Conservation (phyloP, 139 green algal species). For the Micractinium conductrix region DNA sequence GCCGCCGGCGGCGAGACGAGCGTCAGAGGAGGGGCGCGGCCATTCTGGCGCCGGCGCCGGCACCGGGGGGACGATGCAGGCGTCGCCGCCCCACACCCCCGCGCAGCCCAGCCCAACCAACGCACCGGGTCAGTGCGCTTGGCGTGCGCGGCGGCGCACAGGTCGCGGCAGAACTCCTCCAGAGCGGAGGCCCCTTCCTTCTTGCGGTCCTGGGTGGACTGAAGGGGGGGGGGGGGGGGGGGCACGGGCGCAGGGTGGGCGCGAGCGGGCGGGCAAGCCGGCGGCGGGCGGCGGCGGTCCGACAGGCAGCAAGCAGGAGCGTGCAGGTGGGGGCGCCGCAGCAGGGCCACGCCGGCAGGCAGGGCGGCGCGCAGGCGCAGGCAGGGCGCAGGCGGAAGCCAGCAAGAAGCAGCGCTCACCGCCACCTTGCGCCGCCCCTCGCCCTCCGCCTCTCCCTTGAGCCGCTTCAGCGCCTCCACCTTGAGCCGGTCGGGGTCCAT, state of each 20-base stretch:
- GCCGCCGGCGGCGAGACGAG: background rate
- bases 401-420: constrained; percentile 28
- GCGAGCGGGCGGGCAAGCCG: no score
- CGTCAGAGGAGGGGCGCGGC: no score
- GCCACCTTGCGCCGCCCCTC: constrained; percentile 47
- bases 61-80: no score
- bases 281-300: no score
- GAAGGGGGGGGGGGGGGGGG: background rate
- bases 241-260: background rate
- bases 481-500: constrained; percentile 62
- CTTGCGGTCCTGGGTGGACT: constrained; percentile 1
- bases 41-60: no score
- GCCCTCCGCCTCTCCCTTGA: constrained; percentile 70
- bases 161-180: constrained; percentile 90
- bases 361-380: no score
- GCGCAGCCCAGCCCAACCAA: background rate
- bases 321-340: no score
- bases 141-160: constrained; percentile 76
- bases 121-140: constrained; percentile 87
- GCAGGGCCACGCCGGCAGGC: no score
- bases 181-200: constrained; percentile 68
- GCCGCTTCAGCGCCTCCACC: constrained; percentile 55
- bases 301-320: background rate
- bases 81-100: no score
- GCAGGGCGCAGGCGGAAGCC: no score